Percentiles rank a stretch among this genome's conserved stretches.
Evolutionary conservation across 306 rosid genomes (phyloP).

Genomic region (Quercus mongolica): DNA sequence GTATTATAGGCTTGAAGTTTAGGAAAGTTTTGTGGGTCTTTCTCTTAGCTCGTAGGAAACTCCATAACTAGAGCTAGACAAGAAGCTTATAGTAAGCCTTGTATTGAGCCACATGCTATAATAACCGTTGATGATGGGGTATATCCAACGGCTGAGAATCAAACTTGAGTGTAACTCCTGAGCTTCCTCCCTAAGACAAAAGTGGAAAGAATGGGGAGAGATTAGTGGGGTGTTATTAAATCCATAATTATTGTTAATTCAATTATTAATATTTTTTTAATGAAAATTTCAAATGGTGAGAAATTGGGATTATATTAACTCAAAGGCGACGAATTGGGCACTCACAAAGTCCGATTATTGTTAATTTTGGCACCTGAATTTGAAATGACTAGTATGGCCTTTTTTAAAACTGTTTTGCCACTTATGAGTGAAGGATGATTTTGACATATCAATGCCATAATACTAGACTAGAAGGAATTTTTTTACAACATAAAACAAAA

Average conservation of each 20-base stretch:
- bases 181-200: conserved; percentile 45
- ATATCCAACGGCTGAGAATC: conserved; percentile 43
- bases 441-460: background rate
- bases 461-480: background rate
- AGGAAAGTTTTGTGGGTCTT: conserved; percentile 12
- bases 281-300: too few relatives aligned
- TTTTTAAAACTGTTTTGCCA: background rate
- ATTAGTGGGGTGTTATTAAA: conserved; percentile 52
- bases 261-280: background rate
- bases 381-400: background rate
- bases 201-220: conserved; percentile 41
- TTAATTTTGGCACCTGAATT: too few relatives aligned
- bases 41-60: background rate
- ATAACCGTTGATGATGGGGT: conserved; percentile 30
- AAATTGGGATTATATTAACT: too few relatives aligned
- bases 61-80: conserved; percentile 15
- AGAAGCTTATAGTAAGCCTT: conserved; percentile 40
- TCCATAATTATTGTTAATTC: conserved; percentile 6
- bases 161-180: conserved; percentile 51
- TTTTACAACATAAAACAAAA: too few relatives aligned
- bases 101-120: conserved; percentile 40
- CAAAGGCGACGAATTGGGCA: too few relatives aligned
- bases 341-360: too few relatives aligned
- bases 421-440: background rate
- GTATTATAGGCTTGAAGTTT: conserved; percentile 20